Conservation (phyloP, 176 grass and related monocot genomes). For the Carex cristatella region DNA sequence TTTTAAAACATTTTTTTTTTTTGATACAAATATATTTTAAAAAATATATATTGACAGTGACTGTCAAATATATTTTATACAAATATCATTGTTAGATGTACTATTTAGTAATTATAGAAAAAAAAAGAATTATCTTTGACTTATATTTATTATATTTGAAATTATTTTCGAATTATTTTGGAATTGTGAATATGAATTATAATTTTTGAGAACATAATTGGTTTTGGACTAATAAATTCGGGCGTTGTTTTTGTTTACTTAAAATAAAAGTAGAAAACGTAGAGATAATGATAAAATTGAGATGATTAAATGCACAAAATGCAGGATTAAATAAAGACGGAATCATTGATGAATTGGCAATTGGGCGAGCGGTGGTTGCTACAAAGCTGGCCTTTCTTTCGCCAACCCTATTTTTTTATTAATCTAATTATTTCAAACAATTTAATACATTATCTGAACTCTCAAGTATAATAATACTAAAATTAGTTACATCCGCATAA, state of each 20-base stretch:
- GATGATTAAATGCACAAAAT: slow-evolving; percentile 15
- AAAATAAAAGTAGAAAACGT: not conserved
- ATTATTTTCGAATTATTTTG: no score
- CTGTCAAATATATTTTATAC: no score
- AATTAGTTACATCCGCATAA: not conserved
- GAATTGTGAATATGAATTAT: no score
- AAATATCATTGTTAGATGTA: no score
- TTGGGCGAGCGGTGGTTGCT: not conserved
- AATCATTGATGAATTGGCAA: not conserved
- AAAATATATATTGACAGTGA: no score
- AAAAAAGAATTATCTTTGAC: no score
- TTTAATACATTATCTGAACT: slow-evolving; percentile 2
- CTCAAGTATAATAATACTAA: not conserved
- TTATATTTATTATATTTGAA: no score
- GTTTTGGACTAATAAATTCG: not conserved
- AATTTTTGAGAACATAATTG: no score
- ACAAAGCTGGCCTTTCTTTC: not conserved
- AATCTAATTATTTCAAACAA: not conserved
- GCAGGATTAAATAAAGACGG: not conserved
- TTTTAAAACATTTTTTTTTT: no score
- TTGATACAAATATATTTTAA: no score
- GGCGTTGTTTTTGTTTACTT: not conserved
- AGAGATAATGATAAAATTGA: not conserved
- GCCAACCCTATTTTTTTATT: not conserved
- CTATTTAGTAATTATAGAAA: no score